A percentile compares a stretch with the other conserved stretches of the same genome.
These are phyloP conservation scores for Boletus coccyginus DNA, from an alignment of 768 basidiomycete genomes.

Conservation along the genomic window DNA sequence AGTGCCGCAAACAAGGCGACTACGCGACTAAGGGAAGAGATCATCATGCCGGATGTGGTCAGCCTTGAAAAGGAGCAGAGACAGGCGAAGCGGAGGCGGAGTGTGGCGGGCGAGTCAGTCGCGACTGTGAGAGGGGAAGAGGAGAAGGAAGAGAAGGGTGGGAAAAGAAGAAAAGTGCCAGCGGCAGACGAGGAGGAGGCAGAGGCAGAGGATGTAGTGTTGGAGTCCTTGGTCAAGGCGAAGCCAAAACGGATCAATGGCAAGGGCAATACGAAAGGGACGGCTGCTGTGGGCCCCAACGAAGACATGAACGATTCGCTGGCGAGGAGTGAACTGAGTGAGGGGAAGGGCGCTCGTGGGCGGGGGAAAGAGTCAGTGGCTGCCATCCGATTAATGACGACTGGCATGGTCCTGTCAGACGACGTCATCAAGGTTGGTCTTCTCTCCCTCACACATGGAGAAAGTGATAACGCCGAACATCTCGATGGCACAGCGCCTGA, in stretches of 20 bases:
- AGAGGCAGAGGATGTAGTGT: slow-evolving; percentile 18
- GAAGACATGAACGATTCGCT: neutral
- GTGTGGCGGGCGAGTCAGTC: slow-evolving; percentile 31
- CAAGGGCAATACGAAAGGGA: slow-evolving; percentile 5
- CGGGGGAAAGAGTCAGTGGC: neutral
- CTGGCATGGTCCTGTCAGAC: slow-evolving; percentile 57
- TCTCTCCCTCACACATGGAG: neutral
- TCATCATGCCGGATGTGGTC: slow-evolving; percentile 73
- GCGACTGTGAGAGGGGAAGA: slow-evolving; percentile 1
- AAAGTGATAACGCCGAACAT: neutral
- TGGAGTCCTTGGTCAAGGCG: slow-evolving; percentile 3
- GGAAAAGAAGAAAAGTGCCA: slow-evolving; percentile 18
- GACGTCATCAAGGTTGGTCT: slow-evolving; percentile 55
- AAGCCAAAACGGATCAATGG: slow-evolving; percentile 9
- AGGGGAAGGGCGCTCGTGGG: slow-evolving; percentile 11
- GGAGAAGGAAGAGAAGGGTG: slow-evolving; percentile 19
- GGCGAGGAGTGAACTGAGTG: slow-evolving; percentile 4
- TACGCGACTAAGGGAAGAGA: slow-evolving; percentile 41
- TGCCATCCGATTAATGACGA: slow-evolving; percentile 59
- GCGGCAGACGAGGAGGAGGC: slow-evolving; percentile 15
- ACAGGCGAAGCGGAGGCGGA: slow-evolving; percentile 31
- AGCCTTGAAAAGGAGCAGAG: slow-evolving; percentile 68
- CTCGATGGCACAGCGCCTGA: slow-evolving; percentile 46
- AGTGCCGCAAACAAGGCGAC: slow-evolving; percentile 54
- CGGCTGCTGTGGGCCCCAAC: neutral